Conservation (phyloP, 495 filamentous ascomycete species). For the Xylaria bambusicola region DNA sequence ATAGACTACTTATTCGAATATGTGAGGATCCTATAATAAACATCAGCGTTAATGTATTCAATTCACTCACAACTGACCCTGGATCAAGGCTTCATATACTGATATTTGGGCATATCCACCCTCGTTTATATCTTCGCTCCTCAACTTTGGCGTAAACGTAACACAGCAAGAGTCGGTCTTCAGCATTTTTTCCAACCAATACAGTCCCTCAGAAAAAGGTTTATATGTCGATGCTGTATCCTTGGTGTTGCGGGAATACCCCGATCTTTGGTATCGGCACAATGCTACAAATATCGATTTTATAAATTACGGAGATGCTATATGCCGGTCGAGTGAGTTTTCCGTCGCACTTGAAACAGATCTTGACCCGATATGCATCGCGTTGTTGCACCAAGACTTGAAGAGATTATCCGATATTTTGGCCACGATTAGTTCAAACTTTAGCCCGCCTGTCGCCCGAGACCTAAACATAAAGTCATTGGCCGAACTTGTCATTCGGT, state of each 20-base stretch:
- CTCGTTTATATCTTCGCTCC: not conserved
- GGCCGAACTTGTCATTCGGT: not conserved
- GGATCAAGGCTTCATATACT: too few species aligned
- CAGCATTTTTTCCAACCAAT: too few species aligned
- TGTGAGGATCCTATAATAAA: not conserved
- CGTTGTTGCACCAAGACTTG: not conserved
- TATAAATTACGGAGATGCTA: not conserved
- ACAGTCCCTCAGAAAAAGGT: too few species aligned
- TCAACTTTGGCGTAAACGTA: not conserved
- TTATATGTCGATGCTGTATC: too few species aligned
- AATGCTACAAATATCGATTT: not conserved
- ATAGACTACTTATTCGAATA: not conserved
- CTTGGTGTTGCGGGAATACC: not conserved
- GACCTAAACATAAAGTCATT: not conserved
- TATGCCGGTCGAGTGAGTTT: not conserved
- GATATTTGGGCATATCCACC: not conserved
- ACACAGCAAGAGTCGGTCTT: too few species aligned
- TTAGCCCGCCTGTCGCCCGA: too few species aligned
- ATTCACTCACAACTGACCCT: too few species aligned
- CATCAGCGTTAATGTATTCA: too few species aligned
- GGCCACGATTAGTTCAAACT: too few species aligned
- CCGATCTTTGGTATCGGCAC: not conserved
- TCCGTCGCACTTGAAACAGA: not conserved
- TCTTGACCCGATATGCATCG: not conserved
- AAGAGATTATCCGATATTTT: not conserved